These are phyloP conservation scores for Rhinocladiella mackenziei DNA, from an alignment of 2,329 filamentous ascomycete species.

Conservation along the genomic window DNA sequence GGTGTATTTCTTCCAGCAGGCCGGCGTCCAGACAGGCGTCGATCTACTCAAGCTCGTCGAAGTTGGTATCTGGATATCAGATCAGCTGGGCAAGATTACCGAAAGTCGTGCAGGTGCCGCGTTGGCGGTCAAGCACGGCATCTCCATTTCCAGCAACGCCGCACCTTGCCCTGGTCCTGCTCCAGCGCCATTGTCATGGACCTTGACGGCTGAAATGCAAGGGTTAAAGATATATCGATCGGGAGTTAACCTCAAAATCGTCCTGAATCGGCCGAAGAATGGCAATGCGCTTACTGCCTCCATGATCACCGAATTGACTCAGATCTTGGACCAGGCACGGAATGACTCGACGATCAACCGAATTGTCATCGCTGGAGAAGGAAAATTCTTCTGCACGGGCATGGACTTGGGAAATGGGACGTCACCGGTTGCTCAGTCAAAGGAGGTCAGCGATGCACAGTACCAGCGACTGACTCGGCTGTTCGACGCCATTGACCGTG, in stretches of 20 bases:
- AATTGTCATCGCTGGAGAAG: slow-evolving; percentile 20
- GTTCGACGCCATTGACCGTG: slow-evolving; percentile 39
- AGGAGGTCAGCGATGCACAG: slow-evolving; percentile 23
- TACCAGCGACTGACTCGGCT: slow-evolving; percentile 27
- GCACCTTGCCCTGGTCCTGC: too few relatives aligned
- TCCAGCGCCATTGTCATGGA: slow-evolving; percentile 22
- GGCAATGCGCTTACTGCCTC: slow-evolving; percentile 40
- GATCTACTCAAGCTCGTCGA: slow-evolving; percentile 55
- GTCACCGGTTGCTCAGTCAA: slow-evolving; percentile 30
- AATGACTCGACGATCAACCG: slow-evolving; percentile 34
- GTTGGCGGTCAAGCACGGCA: slow-evolving; percentile 13
- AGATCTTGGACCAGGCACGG: slow-evolving; percentile 29
- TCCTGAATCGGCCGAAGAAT: slow-evolving; percentile 37
- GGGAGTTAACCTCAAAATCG: slow-evolving; percentile 28
- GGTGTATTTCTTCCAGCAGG: slow-evolving; percentile 59
- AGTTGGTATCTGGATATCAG: slow-evolving; percentile 69
- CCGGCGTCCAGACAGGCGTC: slow-evolving; percentile 53
- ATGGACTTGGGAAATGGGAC: slow-evolving; percentile 27
- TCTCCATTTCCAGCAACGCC: too few relatives aligned
- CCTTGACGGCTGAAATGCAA: too few relatives aligned
- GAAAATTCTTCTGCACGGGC: slow-evolving; percentile 26
- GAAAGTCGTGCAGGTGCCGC: slow-evolving; percentile 66
- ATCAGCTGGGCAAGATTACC: slow-evolving; percentile 59
- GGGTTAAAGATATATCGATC: slow-evolving; percentile 33
- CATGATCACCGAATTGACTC: slow-evolving; percentile 37